These are phyloP conservation scores for Naganishia sp. DNA, from an alignment of 1,284 basidiomycete genomes.

Conservation along the genomic window DNA sequence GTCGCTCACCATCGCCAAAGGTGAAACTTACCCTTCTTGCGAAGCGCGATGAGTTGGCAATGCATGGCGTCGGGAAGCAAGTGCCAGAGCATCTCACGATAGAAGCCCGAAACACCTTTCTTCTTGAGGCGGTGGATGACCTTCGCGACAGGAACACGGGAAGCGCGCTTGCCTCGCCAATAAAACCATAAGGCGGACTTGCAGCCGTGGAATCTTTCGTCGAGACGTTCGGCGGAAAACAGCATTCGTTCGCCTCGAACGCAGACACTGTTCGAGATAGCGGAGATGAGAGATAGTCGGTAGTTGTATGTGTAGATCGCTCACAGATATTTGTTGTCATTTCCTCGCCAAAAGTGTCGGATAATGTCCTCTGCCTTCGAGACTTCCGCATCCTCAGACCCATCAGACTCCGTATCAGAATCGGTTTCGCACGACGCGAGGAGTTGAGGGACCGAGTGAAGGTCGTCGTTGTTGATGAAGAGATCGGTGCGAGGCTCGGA, in stretches of 20 bases:
- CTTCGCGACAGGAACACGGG: not conserved
- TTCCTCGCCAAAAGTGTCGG: not conserved
- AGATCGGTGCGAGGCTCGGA: not conserved
- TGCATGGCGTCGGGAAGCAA: not conserved
- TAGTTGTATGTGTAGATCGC: not conserved
- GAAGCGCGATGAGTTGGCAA: not conserved
- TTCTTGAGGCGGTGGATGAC: not conserved
- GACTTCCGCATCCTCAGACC: not conserved
- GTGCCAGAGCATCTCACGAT: slow-evolving; percentile 12
- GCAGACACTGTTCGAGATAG: not conserved
- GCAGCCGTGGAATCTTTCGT: not conserved
- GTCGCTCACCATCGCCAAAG: not conserved
- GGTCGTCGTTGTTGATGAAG: not conserved
- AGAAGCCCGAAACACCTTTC: not conserved
- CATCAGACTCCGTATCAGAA: not conserved
- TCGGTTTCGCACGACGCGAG: not conserved
- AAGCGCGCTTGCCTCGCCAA: not conserved
- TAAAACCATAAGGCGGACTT: not conserved
- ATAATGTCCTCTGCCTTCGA: not conserved
- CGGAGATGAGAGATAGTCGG: not conserved
- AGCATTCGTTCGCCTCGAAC: not conserved
- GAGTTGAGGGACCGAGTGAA: not conserved
- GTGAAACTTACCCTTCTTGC: not conserved
- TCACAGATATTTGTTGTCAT: slow-evolving; percentile 8
- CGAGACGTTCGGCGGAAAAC: not conserved